phyloP scores from a whole-genome alignment of 176 grass and related monocot genomes.

The Oryza longistaminata region DNA sequence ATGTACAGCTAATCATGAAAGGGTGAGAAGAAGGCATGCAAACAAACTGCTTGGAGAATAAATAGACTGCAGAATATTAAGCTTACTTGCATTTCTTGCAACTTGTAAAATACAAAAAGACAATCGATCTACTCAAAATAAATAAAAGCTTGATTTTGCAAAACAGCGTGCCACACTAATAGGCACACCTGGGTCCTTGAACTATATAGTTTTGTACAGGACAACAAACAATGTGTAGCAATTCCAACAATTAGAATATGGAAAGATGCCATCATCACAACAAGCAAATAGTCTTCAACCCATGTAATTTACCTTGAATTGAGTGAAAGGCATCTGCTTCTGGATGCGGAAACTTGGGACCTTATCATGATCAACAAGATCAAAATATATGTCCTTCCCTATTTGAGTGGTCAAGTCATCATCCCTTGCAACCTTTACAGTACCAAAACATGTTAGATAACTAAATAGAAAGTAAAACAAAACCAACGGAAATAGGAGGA shows the following conservation, averaged over 20 bases:
- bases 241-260: conserved; percentile 2
- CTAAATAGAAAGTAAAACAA: conserved; percentile 33
- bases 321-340: conserved; percentile 79
- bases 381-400: conserved; percentile 95
- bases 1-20: conserved; percentile 17
- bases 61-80: neutral
- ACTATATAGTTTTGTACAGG: neutral
- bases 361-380: conserved; percentile 98
- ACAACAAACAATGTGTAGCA: neutral
- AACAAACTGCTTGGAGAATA: neutral
- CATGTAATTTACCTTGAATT: conserved; percentile 77
- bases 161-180: conserved; percentile 1
- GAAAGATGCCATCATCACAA: conserved; percentile 6
- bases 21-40: neutral
- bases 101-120: conserved; percentile 10
- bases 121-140: neutral
- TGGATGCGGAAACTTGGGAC: conserved; percentile 95
- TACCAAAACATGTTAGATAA: conserved; percentile 20
- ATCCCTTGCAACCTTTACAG: conserved; percentile 80
- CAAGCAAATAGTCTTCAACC: conserved; percentile 1
- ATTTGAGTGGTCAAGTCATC: conserved; percentile 84
- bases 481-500: neutral
- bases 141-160: conserved; percentile 13
- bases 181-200: conserved; percentile 19
- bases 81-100: conserved; percentile 6